Evolutionary conservation across 768 basidiomycete species (phyloP).

Genomic region (Mrakia gelida): DNA sequence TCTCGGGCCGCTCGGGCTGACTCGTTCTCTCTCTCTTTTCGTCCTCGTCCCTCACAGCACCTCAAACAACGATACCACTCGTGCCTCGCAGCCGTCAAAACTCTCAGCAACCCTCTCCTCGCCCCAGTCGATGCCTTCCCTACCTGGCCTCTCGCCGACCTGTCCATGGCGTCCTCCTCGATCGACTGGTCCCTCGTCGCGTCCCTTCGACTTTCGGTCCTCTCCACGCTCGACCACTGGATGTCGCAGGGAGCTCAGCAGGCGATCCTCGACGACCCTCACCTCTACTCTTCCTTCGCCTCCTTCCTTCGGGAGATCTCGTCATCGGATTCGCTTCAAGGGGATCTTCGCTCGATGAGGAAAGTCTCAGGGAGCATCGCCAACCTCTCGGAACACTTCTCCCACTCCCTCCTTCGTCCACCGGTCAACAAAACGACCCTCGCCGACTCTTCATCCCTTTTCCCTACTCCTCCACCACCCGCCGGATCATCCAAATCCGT

Average conservation of each 20-base stretch:
- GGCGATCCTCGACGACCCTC: conserved; percentile 67
- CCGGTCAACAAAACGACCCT: background rate
- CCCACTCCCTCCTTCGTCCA: conserved; percentile 8
- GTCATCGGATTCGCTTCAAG: background rate
- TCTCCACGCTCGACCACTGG: conserved; percentile 60
- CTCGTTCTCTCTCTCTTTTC: background rate
- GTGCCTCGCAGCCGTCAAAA: conserved; percentile 50
- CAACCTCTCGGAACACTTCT: background rate
- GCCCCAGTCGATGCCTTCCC: conserved; percentile 40
- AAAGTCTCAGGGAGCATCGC: background rate
- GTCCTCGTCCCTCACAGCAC: conserved; percentile 50
- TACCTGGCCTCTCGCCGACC: conserved; percentile 43
- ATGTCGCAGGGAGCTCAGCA: conserved; percentile 67
- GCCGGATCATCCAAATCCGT: background rate
- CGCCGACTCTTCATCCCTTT: background rate
- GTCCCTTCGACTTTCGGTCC: conserved; percentile 32
- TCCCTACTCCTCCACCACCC: background rate
- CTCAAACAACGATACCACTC: conserved; percentile 67
- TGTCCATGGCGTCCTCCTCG: conserved; percentile 34
- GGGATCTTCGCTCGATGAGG: background rate
- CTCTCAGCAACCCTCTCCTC: conserved; percentile 52
- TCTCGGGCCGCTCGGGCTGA: background rate
- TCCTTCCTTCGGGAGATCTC: conserved; percentile 53
- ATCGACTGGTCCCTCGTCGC: conserved; percentile 26
- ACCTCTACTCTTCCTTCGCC: conserved; percentile 58